These are phyloP conservation scores for Microcyclosporella mali DNA, from an alignment of 2,329 filamentous ascomycete genomes.

Conservation along the genomic window DNA sequence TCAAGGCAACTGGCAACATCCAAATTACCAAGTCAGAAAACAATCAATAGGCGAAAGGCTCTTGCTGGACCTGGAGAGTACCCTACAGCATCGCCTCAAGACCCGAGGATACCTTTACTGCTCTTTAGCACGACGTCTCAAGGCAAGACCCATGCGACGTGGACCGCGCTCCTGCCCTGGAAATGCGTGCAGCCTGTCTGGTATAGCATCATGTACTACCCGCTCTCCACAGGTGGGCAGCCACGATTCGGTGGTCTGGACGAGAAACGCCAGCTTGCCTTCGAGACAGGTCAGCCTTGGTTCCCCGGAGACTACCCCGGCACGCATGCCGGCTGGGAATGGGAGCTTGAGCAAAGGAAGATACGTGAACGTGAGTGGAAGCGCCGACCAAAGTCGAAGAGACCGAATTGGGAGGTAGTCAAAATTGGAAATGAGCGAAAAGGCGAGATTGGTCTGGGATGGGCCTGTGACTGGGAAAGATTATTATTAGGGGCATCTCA, in stretches of 20 bases:
- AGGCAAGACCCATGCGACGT: slow-evolving; percentile 55
- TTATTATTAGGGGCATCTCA: slow-evolving; percentile 42
- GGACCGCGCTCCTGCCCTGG: slow-evolving; percentile 85
- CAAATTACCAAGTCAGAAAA: slow-evolving; percentile 67
- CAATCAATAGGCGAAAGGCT: slow-evolving; percentile 70
- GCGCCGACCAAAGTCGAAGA: slow-evolving; percentile 72
- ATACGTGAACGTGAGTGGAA: slow-evolving; percentile 63
- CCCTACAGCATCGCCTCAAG: slow-evolving; percentile 52
- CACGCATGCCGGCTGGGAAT: slow-evolving; percentile 69
- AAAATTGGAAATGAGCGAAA: slow-evolving; percentile 66
- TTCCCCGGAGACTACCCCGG: slow-evolving; percentile 82
- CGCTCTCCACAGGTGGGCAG: slow-evolving; percentile 71
- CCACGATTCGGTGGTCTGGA: slow-evolving; percentile 76
- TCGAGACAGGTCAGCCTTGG: slow-evolving; percentile 71
- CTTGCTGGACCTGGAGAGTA: slow-evolving; percentile 56
- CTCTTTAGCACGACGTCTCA: slow-evolving; percentile 44
- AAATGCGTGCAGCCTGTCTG: slow-evolving; percentile 80
- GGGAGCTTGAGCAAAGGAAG: slow-evolving; percentile 63
- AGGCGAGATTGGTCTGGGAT: slow-evolving; percentile 77
- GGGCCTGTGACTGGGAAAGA: slow-evolving; percentile 75
- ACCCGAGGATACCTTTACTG: slow-evolving; percentile 73
- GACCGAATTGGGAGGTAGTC: slow-evolving; percentile 66
- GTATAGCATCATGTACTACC: slow-evolving; percentile 78
- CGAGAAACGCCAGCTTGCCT: slow-evolving; percentile 71
- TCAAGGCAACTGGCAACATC: slow-evolving; percentile 59